These are phyloP conservation scores for Fusarium pseudoanthophilum DNA, from an alignment of 2,329 filamentous ascomycete genomes.

Conservation along the genomic window DNA sequence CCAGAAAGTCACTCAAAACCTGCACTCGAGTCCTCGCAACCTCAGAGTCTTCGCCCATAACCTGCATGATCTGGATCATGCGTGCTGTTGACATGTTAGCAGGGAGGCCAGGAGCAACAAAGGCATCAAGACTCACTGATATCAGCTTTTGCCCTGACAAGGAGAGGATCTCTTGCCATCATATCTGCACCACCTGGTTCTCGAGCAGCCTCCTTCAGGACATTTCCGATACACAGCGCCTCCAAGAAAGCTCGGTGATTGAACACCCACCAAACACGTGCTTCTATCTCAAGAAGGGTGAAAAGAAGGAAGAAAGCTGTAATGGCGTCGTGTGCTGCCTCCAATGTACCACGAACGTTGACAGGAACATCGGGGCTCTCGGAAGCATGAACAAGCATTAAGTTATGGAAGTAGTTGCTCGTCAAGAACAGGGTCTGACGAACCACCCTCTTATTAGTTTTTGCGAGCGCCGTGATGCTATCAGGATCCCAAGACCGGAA, in stretches of 20 bases:
- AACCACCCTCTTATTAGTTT: conserved; percentile 72
- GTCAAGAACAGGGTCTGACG: conserved; percentile 81
- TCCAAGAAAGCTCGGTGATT: conserved; percentile 84
- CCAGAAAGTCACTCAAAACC: conserved; percentile 66
- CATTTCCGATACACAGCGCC: conserved; percentile 73
- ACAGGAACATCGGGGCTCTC: conserved; percentile 72
- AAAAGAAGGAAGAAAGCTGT: conserved; percentile 80
- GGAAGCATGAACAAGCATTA: conserved; percentile 81
- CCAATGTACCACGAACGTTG: conserved; percentile 75
- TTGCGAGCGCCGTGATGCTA: conserved; percentile 66
- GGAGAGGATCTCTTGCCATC: conserved; percentile 65
- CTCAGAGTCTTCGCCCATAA: conserved; percentile 68
- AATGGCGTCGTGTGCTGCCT: conserved; percentile 80
- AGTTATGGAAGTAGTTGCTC: conserved; percentile 85
- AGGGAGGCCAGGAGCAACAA: background rate
- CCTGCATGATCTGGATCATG: conserved; percentile 73
- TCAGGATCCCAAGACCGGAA: conserved; percentile 76
- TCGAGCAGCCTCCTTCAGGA: conserved; percentile 63
- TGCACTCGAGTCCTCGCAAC: conserved; percentile 69
- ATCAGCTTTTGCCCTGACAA: conserved; percentile 68
- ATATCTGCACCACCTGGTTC: conserved; percentile 59
- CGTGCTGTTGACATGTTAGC: conserved; percentile 54
- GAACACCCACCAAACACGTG: conserved; percentile 86
- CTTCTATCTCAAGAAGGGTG: conserved; percentile 74
- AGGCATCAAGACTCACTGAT: conserved; percentile 60